Base-by-base conservation (phyloP, 2,329 filamentous ascomycete species). In the Ciborinia camelliae region DNA sequence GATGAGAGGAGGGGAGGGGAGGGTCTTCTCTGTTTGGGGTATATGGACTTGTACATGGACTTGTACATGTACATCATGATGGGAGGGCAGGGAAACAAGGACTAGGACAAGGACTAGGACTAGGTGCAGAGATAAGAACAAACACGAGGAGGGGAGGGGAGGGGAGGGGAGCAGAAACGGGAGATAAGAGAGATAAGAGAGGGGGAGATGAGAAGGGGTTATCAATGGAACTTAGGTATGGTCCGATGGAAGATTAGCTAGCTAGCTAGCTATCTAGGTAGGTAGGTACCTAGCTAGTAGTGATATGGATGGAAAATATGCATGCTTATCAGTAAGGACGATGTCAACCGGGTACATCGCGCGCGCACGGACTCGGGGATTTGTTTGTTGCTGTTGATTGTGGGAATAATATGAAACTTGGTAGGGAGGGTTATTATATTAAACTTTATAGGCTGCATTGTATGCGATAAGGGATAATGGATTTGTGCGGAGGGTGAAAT, bases 331-430 rank as follows among this genome's bases (percentile, higher is more conserved):
- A 39, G 50, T 52, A 30, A 28, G 51, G 23, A n/a, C 20, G 30
- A 37, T 53, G 51, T n/a, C 20, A 37, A 37, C 20, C 51, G 30
- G 51, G 32, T 53, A 10, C n/a, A n/a, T n/a, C n/a, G n/a, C 10
- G 20, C 23, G 51, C n/a, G 51, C 51, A 53, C 51, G 51, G 51
- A 53, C 52, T 54, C 52, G 52, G 35, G 35, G n/a, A 39, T 54
- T 39, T 39, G 32, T 20, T 39, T 18, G 10, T 35, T 48, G 57
- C 41, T 26, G 10, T 48, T 37, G 41, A 20, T 14, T 32, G 20
- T n/a, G n/a, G 39, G 41, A 23, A 6, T 37, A 20, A 30, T 18
- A 30, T 20, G 41, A 10, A 4, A 48, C 2, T n/a, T n/a, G 26
- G 8, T 23, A 55, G 53, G 43, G n/a, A 28, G 28, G 20, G 10